Conservation (phyloP, 331 rosid species). For the Malus hybrid region DNA sequence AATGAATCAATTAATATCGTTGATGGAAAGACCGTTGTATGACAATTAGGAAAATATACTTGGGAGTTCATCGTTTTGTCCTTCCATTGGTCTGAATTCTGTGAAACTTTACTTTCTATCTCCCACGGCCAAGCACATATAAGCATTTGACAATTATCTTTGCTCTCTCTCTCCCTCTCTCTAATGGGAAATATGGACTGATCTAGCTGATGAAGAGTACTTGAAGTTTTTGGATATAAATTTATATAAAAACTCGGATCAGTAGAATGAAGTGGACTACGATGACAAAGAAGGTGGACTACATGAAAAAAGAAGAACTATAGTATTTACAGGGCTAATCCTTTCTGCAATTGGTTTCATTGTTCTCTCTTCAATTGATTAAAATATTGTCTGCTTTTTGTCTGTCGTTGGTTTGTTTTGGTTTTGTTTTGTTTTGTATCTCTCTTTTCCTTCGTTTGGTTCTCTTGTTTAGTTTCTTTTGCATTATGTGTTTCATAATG, state of each 20-base stretch:
- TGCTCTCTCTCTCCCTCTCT: background rate
- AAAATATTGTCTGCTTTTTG: background rate
- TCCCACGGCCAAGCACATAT: background rate
- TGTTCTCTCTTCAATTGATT: background rate
- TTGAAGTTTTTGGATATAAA: background rate
- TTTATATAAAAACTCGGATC: background rate
- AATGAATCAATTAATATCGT: too few species aligned
- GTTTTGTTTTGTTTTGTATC: background rate
- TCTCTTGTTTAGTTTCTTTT: background rate
- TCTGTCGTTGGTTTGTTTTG: background rate
- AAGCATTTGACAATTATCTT: background rate
- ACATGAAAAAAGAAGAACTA: background rate
- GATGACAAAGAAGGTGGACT: background rate
- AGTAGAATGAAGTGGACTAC: background rate
- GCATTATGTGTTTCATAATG: background rate
- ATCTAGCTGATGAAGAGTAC: background rate
- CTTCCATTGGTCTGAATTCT: background rate
- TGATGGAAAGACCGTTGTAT: background rate
- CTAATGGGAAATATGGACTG: background rate
- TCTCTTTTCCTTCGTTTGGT: too few species aligned
- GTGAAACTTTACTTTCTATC: background rate
- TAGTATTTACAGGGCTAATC: background rate
- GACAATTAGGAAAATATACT: background rate
- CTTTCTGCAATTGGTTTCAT: background rate
- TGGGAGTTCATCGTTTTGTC: background rate